Evolutionary conservation across 169 alveolate species (phyloP), one percentile per base, ranked within the genome.

Genomic region (Babesia ovata): DNA sequence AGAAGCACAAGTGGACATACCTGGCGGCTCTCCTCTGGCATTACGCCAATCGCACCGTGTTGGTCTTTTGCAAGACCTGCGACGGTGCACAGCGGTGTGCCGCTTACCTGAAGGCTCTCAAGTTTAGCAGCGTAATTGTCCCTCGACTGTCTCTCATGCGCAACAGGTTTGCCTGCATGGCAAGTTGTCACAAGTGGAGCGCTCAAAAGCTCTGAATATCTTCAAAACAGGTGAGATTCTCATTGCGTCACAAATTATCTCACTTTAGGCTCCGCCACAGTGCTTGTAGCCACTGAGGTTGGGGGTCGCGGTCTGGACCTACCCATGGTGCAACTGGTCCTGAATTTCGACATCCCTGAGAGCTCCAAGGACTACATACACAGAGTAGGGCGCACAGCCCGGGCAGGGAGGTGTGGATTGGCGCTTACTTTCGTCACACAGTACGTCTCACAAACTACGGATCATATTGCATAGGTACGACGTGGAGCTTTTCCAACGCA

Each of bases 301-400:
- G 99, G 99, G 0, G 96, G 98, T 39, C 90, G 99, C 62, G 99
- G 99, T 1, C 83, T 98, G 12, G 99, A 98, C 88, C 94, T 98
- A 61, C 99, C 99, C 16, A 91, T 91, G 53, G 99, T 98, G 11
- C 98, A 96, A 75, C 89, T 95, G 39, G 99, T 98, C 54, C 88
- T 98, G 39, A 97, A 98, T 91, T 97, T 94, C 84, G 99, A 98
- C 91, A 91, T 98, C 56, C 99, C 99, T 2, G 69, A 86, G 29
- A 91, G 96, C 48, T 91, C 98, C 39, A 97, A 97, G 84, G 98
- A 96, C 74, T 98, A 96, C 75, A 95, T 98, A 21, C 99, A 98
- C 84, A 87, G 99, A 79, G 99, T 97, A 1, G 99, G 99, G 45
- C 91, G 99, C 84, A 97, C 99, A 0, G 99, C 99, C 12, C 92